These are phyloP conservation scores for Coniochaeta sp. DNA, from an alignment of 2,329 filamentous ascomycete genomes.

Conservation along the genomic window DNA sequence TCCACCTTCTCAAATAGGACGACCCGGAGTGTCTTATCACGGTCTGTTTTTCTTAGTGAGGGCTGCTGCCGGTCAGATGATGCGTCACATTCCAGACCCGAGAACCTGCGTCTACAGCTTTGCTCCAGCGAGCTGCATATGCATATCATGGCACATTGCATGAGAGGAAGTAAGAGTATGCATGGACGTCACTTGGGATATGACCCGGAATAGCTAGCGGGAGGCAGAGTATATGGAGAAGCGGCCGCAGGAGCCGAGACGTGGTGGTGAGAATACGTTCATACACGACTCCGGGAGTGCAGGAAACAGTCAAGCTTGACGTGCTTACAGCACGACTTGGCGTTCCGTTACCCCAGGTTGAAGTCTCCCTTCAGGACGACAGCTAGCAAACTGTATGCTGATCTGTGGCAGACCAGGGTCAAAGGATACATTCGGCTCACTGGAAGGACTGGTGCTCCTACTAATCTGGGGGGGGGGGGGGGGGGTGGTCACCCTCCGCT, in stretches of 20 bases:
- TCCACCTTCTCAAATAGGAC: slow-evolving; percentile 1
- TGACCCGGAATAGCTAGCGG: neutral
- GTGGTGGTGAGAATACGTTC: neutral
- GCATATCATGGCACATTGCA: slow-evolving; percentile 5
- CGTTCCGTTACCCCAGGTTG: too few relatives aligned
- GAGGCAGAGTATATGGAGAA: neutral
- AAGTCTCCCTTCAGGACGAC: too few relatives aligned
- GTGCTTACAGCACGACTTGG: too few relatives aligned
- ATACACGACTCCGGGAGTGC: too few relatives aligned
- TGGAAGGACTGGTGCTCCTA: neutral
- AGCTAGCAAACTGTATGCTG: too few relatives aligned
- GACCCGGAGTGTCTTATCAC: neutral
- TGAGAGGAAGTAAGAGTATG: neutral
- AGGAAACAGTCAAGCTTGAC: too few relatives aligned
- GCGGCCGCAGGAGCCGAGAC: neutral
- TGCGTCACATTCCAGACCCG: slow-evolving; percentile 1
- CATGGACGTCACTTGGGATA: neutral
- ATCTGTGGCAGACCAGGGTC: too few relatives aligned
- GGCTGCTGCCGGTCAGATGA: neutral
- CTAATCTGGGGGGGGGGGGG: too few relatives aligned
- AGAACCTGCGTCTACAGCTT: slow-evolving; percentile 4
- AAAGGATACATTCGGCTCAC: neutral
- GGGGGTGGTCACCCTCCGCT: neutral
- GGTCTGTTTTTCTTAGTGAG: neutral
- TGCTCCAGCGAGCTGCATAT: slow-evolving; percentile 5